Percentiles rank a stretch among this genome's conserved stretches.
Conservation (phyloP, 768 basidiomycete genomes). For the Trametes punicea region DNA sequence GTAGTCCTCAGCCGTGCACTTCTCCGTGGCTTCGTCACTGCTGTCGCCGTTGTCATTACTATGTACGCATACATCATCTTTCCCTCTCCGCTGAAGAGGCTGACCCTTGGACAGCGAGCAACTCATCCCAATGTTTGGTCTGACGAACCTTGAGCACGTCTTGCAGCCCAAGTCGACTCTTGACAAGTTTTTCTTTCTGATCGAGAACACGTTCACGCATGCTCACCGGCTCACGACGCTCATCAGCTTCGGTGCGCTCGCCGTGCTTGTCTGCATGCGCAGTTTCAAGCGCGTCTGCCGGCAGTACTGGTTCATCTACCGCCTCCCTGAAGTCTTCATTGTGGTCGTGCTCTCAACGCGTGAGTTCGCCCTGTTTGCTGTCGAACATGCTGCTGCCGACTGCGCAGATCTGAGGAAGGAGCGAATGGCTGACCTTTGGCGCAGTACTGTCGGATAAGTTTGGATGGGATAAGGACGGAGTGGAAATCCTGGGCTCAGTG, state of each 20-base stretch:
- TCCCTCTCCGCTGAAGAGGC: background rate
- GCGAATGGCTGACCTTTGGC: background rate
- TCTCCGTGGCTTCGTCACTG: conserved; percentile 82
- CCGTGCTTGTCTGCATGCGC: conserved; percentile 60
- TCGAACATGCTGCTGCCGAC: background rate
- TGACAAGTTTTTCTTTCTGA: conserved; percentile 75
- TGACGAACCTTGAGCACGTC: conserved; percentile 50
- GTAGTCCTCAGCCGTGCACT: conserved; percentile 89
- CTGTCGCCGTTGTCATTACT: conserved; percentile 81
- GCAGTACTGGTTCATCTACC: conserved; percentile 67
- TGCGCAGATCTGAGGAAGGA: background rate
- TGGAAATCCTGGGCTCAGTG: conserved; percentile 82
- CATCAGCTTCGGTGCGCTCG: conserved; percentile 71
- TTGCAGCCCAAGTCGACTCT: conserved; percentile 64
- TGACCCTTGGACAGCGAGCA: conserved; percentile 56
- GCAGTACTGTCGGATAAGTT: conserved; percentile 68
- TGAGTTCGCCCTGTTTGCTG: conserved; percentile 34
- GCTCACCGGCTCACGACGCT: conserved; percentile 65
- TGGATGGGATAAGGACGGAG: conserved; percentile 72
- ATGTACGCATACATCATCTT: conserved; percentile 47
- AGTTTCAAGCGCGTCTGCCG: conserved; percentile 55
- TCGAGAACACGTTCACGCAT: conserved; percentile 53
- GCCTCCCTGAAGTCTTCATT: conserved; percentile 86
- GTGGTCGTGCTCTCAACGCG: conserved; percentile 82
- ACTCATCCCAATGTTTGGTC: conserved; percentile 87